Conservation (phyloP, 2,329 filamentous ascomycete species). For the Colletotrichum tropicale region DNA sequence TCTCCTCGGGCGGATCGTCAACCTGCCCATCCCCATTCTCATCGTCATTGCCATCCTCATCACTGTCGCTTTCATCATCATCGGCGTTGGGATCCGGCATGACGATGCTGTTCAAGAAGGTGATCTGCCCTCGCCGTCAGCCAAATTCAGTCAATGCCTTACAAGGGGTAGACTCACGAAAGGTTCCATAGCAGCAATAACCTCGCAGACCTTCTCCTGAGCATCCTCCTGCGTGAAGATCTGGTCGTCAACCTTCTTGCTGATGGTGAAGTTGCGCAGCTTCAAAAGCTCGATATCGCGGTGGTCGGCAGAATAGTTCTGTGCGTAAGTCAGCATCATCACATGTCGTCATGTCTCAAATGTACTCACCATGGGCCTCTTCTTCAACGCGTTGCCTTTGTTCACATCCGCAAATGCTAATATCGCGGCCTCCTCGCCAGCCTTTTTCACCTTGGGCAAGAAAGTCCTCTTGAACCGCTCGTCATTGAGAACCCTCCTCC, state of each 20-base stretch:
- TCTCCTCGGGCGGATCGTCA: conserved; percentile 7
- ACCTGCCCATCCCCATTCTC: neutral
- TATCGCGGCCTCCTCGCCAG: conserved; percentile 62
- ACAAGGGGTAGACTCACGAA: conserved; percentile 69
- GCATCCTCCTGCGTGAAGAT: conserved; percentile 67
- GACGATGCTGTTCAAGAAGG: conserved; percentile 73
- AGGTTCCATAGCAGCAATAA: conserved; percentile 72
- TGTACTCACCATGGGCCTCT: conserved; percentile 75
- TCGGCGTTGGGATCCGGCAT: conserved; percentile 68
- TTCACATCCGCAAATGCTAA: conserved; percentile 76
- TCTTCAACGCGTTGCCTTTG: conserved; percentile 78
- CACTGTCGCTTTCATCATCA: conserved; percentile 43
- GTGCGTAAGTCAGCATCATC: neutral
- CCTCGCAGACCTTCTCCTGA: conserved; percentile 66
- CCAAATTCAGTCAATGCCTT: neutral
- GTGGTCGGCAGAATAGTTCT: conserved; percentile 80
- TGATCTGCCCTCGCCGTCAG: conserved; percentile 52
- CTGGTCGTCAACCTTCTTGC: conserved; percentile 68
- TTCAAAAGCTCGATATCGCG: conserved; percentile 81
- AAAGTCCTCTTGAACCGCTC: conserved; percentile 67
- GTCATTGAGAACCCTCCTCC: conserved; percentile 71
- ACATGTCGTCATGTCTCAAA: neutral
- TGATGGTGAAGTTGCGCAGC: conserved; percentile 78
- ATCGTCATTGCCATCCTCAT: conserved; percentile 21
- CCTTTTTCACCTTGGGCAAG: conserved; percentile 50